Conservation (phyloP, 208 protist species). For the Acanthamoeba castellanii region DNA sequence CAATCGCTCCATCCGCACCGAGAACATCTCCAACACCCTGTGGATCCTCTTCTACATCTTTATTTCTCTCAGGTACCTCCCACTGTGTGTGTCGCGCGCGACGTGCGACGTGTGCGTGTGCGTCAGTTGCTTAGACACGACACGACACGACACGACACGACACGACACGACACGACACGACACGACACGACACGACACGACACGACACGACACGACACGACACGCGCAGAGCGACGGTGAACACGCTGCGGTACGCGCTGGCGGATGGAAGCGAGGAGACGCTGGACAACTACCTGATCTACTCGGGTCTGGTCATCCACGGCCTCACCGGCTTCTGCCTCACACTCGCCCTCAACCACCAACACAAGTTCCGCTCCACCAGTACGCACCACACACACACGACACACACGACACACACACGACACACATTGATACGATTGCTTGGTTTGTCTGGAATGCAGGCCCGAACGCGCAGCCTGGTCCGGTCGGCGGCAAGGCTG, state of each 20-base stretch:
- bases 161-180: too few relatives aligned
- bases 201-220: background rate
- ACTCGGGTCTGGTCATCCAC: conserved; percentile 72
- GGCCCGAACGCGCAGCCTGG: conserved; percentile 35
- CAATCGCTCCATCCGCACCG: conserved; percentile 79
- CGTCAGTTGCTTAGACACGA: too few relatives aligned
- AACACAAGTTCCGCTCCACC: conserved; percentile 80
- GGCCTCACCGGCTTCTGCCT: conserved; percentile 78
- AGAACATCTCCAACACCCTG: conserved; percentile 82
- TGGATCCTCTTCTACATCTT: conserved; percentile 84
- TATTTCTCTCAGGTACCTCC: conserved; percentile 67
- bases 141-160: too few relatives aligned
- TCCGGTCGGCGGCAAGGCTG: background rate
- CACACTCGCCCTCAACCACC: conserved; percentile 81
- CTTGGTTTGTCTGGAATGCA: too few relatives aligned
- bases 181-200: too few relatives aligned
- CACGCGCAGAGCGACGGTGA: conserved; percentile 68
- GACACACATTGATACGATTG: too few relatives aligned
- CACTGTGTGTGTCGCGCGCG: background rate
- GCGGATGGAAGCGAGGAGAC: conserved; percentile 48
- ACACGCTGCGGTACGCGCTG: conserved; percentile 80
- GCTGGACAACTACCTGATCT: conserved; percentile 50
- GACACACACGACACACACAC: background rate
- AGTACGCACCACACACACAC: background rate
- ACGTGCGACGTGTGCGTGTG: too few relatives aligned